Evolutionary conservation across 148 eudicot genomes (phyloP).

Genomic region (Rhododendron williamsianum): DNA sequence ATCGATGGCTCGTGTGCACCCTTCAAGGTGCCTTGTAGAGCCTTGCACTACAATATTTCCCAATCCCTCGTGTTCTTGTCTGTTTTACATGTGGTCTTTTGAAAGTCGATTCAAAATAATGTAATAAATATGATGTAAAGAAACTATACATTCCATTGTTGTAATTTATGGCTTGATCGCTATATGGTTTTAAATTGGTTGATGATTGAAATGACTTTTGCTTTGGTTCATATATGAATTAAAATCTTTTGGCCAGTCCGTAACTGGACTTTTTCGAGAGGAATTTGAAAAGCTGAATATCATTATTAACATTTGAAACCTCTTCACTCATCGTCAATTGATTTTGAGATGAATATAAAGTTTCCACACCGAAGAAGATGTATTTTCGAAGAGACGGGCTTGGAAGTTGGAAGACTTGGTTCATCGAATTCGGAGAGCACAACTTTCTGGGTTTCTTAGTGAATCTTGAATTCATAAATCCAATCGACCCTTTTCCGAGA

Average conservation of each 20-base stretch:
- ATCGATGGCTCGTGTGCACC: too few species aligned
- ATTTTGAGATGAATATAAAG: too few species aligned
- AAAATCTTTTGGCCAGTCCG: not conserved
- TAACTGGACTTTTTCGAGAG: not conserved
- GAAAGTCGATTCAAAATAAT: not conserved
- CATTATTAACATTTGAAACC: too few species aligned
- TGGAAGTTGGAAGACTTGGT: not conserved
- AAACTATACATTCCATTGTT: not conserved
- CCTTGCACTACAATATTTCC: too few species aligned
- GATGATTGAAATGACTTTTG: not conserved
- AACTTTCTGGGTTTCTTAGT: not conserved
- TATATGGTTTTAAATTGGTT: not conserved
- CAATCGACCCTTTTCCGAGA: not conserved
- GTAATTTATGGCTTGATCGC: not conserved
- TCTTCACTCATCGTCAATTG: too few species aligned
- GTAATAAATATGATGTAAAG: not conserved
- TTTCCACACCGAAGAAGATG: not conserved
- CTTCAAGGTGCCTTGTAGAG: too few species aligned
- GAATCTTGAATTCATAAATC: not conserved
- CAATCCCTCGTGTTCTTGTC: not conserved
- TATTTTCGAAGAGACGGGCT: not conserved
- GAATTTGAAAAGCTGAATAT: not conserved
- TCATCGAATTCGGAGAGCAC: not conserved
- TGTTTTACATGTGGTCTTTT: not conserved
- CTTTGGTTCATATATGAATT: not conserved